Evolutionary conservation across 306 rosid species (phyloP).

Genomic region (Senna siamea): DNA sequence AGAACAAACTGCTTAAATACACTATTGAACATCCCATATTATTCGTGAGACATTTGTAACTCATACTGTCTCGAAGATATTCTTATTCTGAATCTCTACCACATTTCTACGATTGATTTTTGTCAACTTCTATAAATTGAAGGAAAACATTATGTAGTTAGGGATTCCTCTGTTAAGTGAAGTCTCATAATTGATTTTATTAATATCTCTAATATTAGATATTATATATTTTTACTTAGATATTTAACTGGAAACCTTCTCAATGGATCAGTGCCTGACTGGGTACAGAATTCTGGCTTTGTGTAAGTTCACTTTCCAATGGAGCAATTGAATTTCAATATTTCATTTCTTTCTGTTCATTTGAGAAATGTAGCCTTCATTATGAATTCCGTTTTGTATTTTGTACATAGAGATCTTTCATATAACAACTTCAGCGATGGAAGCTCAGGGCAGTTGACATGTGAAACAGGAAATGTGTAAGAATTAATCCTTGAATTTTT

Average conservation of each 20-base stretch:
- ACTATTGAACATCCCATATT: too few relatives aligned
- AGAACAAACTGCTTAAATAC: too few relatives aligned
- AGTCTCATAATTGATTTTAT: background rate
- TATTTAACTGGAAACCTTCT: conserved; percentile 78
- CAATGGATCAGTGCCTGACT: conserved; percentile 55
- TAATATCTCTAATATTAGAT: conserved; percentile 13
- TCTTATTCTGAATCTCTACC: too few relatives aligned
- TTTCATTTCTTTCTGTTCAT: background rate
- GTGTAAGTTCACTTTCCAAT: conserved; percentile 52
- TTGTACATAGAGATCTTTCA: conserved; percentile 68
- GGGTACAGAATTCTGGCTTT: conserved; percentile 35
- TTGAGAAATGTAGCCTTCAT: background rate
- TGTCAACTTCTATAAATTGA: background rate
- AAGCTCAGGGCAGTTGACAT: conserved; percentile 33
- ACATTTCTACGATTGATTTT: background rate
- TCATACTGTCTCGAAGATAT: too few relatives aligned
- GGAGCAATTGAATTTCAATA: conserved; percentile 4
- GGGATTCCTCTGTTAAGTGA: background rate
- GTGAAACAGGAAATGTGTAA: conserved; percentile 53
- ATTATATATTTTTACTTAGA: conserved; percentile 39
- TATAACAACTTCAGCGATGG: conserved; percentile 56
- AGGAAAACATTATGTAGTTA: background rate
- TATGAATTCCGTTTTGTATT: conserved; percentile 38
- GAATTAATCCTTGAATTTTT: conserved; percentile 34
- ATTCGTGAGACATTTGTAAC: too few relatives aligned